Base-by-base conservation (phyloP, 768 basidiomycete species). In the Auriscalpium microsporum region DNA sequence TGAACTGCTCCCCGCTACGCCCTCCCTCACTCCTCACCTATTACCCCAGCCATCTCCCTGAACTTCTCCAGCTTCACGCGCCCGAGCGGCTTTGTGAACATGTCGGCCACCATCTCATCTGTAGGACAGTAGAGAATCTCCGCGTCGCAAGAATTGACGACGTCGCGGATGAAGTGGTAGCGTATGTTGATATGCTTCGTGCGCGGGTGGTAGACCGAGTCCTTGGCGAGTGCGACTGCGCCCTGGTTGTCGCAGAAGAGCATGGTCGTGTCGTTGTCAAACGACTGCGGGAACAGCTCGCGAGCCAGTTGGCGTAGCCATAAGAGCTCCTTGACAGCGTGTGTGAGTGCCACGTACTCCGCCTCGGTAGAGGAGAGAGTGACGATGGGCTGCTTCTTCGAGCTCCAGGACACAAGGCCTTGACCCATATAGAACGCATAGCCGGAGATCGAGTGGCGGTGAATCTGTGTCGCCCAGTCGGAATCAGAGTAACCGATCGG, bases 141-240 rank as follows among this genome's bases (percentile, higher is more conserved):
- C 33, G 69, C 56, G 16, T 51, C 37, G 8, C 57, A 51, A 3
- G 55, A 28, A 33, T 54, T 35, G 48, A 73, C 58, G 16, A 45
- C 55, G 9, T 72, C 63, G 28, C 66, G 62, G 19, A 72, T 58
- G 53, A 67, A 71, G 58, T 74, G 73, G 50, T 72, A 62, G 0
- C 64, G 59, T 35, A 74, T 63, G 53, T 70, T 65, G 51, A 75
- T 70, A 58, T 75, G 74, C 51, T 72, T 72, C 14, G 70, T 69
- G 17, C 67, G 62, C 2, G 63, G 45, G 42, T 72, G 68, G 56
- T 67, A 67, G 34, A 65, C 57, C 5, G 62, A 57, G 37, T 71
- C 65, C 14, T 65, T 59, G 0, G 67, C 50, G 16, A 73, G 55
- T 1, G 66, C 56, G 45, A 73, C 68, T 0, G 71, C 66, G 4